Evolutionary conservation across 2,329 filamentous ascomycete genomes (phyloP), one percentile per base, ranked within the genome.

Genomic region (Dothistroma septosporum): DNA sequence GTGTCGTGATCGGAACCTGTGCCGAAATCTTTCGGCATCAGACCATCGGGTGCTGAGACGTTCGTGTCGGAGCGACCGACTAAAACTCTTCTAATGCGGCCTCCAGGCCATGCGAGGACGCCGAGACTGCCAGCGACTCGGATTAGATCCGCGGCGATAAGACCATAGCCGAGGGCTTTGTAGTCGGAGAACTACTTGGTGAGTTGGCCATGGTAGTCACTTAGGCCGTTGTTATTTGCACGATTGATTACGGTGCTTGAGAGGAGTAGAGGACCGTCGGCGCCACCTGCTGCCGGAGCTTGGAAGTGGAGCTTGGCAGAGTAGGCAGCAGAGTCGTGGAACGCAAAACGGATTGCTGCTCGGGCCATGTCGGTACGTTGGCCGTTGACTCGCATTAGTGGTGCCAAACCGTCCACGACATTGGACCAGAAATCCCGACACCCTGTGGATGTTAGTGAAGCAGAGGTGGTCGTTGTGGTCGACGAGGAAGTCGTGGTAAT

Each of bases 91-190:
- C 84, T 78, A 11, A 77, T 76, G 2, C 82, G 82, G 0, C 83
- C 82, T n/a, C 80, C 73, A 1, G 82, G 79, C 55, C 82, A 82
- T 22, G 76, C 75, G 1, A 80, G 76, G 4, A 80, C 79, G 4
- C 79, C 82, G 46, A 80, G 74, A 53, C 73, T 61, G 28, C 64
- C 77, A 2, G 77, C 80, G 54, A 83, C 78, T 68, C 83, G 80
- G 46, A 83, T 79, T 21, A 85, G 72, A 69, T 85, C 83, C 19
- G 83, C 83, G 64, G 81, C 80, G 33, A 76, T 74, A n/a, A 83
- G 75, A 44, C 37, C 46, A 28, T 67, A 64, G 19, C 58, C 58
- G 11, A 47, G 21, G 11, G 48, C 24, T 53, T 64, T 59, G 57
- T 65, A 68, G 10, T 50, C 11, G 16, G 74, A 70, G 61, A 77